Evolutionary conservation across 192 early-diverging fungal species (phyloP).

Genomic region (Umbelopsis isabellina): DNA sequence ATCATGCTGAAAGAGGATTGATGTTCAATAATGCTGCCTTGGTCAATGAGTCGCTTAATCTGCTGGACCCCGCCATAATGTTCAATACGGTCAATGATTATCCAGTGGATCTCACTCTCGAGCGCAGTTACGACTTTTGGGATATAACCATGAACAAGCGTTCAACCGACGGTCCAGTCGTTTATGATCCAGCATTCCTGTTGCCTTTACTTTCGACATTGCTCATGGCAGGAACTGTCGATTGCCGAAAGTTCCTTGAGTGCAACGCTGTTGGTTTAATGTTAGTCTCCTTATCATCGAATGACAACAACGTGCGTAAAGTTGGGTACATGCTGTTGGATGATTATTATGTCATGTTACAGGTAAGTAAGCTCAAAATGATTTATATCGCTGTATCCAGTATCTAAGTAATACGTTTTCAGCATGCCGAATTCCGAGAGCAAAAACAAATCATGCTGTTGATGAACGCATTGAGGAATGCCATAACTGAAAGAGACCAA

Average conservation of each 20-base stretch:
- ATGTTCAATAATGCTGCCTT: conserved; percentile 42
- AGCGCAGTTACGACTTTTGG: not conserved
- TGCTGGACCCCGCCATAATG: conserved; percentile 71
- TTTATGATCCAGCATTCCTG: conserved; percentile 73
- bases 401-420: not conserved
- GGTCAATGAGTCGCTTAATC: conserved; percentile 58
- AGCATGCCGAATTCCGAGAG: conserved; percentile 60
- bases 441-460: conserved; percentile 71
- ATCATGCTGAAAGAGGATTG: conserved; percentile 31
- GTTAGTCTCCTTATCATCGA: conserved; percentile 64
- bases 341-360: conserved; percentile 59
- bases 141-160: not conserved
- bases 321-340: conserved; percentile 71
- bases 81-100: conserved; percentile 58
- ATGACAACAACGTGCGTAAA: conserved; percentile 54
- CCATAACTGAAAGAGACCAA: conserved; percentile 55
- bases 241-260: conserved; percentile 68
- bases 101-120: conserved; percentile 46
- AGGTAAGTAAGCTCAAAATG: conserved; percentile 40
- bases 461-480: conserved; percentile 69
- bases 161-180: not conserved
- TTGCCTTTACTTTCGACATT: conserved; percentile 68
- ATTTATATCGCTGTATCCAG: not conserved
- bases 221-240: conserved; percentile 54
- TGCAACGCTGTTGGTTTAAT: conserved; percentile 69